Base-by-base conservation (phyloP, 305 asterid genomes). In the Solanum hybrid region DNA sequence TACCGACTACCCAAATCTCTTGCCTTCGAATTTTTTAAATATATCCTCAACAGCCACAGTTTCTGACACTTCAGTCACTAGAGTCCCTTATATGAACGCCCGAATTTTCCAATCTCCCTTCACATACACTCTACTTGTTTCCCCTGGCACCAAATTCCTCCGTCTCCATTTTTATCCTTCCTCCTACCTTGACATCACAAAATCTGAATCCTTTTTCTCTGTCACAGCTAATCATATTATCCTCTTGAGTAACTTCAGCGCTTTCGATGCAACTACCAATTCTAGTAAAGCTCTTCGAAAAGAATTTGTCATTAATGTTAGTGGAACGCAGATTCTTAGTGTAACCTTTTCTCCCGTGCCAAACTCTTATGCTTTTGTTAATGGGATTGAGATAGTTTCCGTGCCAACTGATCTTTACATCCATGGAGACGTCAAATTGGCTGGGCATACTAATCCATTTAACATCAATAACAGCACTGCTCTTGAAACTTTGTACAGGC, bases 301-400 rank as follows among this genome's bases (percentile, higher is more conserved):
- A 80, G 96, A 95, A 73, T 91, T n/a, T 88, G 71, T 94, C 34
- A 56, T 95, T 34, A 87, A 87, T 31, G 91, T 94, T 2, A 72
- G 73, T 10, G 90, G 32, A 16, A 60, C 60, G 27, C 93, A 90
- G 60, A 64, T 31, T 3, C 91, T 94, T 22, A 84, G 66, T 4
- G 1, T 94, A 6, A 92, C 95, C 11, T 93, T 95, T 80, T 42
- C 6, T 89, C 95, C 69, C 76, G 87, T 86, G 24, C 78, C 79
- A 5, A 75, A 42, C 56, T 90, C 89, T 1, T 91, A 22, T 64
- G 92, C 92, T 35, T 91, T 91, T 29, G 85, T 95, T 6, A 95
- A 95, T 46, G 97, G 97, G 40, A 91, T 95, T 38, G 97, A 95
- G 86, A 90, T 95, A 4, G 91, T 94, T 38, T 92, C 96, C 4